phyloP scores from a whole-genome alignment of 2,329 filamentous ascomycete species.

The Penicillium nordicum region DNA sequence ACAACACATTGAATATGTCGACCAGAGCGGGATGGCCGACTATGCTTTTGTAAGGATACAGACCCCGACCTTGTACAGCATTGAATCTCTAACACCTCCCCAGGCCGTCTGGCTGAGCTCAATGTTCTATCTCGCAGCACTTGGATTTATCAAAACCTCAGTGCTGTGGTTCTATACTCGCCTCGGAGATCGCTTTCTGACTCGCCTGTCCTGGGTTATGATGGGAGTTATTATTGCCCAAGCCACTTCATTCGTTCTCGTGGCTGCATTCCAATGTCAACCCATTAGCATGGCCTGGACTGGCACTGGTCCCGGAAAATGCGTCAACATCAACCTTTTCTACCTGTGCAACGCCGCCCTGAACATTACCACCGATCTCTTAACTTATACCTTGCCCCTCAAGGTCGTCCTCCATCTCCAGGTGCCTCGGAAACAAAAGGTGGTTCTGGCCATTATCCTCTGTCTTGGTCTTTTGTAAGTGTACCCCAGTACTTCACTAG shows the following conservation, averaged over 20 bases:
- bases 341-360: slow-evolving; percentile 55
- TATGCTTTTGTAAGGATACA: slow-evolving; percentile 20
- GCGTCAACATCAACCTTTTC: slow-evolving; percentile 50
- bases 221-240: slow-evolving; percentile 41
- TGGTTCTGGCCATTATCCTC: slow-evolving; percentile 49
- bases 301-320: slow-evolving; percentile 35
- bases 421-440: slow-evolving; percentile 48
- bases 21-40: slow-evolving; percentile 9
- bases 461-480: slow-evolving; percentile 48
- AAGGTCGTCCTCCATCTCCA: slow-evolving; percentile 46
- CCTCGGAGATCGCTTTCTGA: slow-evolving; percentile 40
- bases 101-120: slow-evolving; percentile 47
- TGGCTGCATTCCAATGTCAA: slow-evolving; percentile 45
- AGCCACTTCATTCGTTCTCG: slow-evolving; percentile 42
- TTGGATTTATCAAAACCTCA: slow-evolving; percentile 50
- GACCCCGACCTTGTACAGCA: not conserved
- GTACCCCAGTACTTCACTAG: not conserved
- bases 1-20: slow-evolving; percentile 12
- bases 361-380: slow-evolving; percentile 59
- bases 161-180: slow-evolving; percentile 47
- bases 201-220: slow-evolving; percentile 39
- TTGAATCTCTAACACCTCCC: slow-evolving; percentile 1
- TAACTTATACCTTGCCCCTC: slow-evolving; percentile 53
- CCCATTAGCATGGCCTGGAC: slow-evolving; percentile 44
- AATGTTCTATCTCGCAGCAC: slow-evolving; percentile 48